Base-by-base conservation (phyloP, 2,329 filamentous ascomycete genomes). In the Gliomastix tumulicola region DNA sequence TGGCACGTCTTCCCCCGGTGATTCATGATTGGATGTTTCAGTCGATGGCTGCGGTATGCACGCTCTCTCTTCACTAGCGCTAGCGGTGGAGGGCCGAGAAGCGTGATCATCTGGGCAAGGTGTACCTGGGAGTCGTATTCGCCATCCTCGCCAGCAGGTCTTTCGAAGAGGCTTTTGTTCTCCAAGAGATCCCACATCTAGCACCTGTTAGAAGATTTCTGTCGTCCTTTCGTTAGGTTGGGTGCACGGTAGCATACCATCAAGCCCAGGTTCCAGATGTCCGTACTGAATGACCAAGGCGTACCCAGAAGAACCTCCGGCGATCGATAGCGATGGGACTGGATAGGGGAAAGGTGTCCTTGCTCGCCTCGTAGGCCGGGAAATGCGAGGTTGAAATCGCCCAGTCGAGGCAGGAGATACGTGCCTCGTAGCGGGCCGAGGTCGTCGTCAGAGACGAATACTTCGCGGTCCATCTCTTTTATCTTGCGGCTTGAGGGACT, bases 101-200 rank as follows among this genome's bases (percentile, higher is more conserved):
- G 21, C 19, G 42, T 39, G 28, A 44, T 18, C 37, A 47, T 46
- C 32, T 44, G 42, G 5, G 44, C 46, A 32, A 51, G 45, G 30
- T 48, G 46, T 16, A 46, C 41, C 10, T 49, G 47, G 12, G 43
- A 44, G 28, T 49, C 46, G 20, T 49, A 50, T 32, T 46, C 40
- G 9, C 46, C 47, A 19, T 44, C 42, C 5, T 45, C 34, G 20
- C 40, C 46, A 12, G 39, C 43, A 16, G 42, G 42, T 3, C 35
- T 21, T 3, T 33, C 40, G 32, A 51, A 49, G 5, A 49, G 21
- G 27, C 30, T 46, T 10, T 38, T 34, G 30, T 43, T 30, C 33
- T 51, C 43, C 17, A 48, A n/a, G 10, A 49, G 33, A 34, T 51
- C 42, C 46, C 48, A 49, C 46, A 49, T 49, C 48, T 49, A 38